These are phyloP conservation scores for Pelargonium cotyledonis DNA, from an alignment of 441 rosid genomes.

Conservation along the genomic window DNA sequence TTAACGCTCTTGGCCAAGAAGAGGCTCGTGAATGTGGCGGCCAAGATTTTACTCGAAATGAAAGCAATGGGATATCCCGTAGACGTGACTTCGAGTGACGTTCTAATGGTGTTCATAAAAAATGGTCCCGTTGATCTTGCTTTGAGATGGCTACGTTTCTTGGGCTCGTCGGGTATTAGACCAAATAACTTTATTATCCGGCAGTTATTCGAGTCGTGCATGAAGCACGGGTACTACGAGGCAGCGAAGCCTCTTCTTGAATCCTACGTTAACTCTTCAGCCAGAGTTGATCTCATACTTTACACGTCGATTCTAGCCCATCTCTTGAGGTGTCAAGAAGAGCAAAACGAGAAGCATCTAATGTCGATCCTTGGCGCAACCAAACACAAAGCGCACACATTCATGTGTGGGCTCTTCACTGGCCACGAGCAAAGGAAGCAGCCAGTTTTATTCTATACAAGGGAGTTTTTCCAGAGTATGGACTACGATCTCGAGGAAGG, in stretches of 20 bases:
- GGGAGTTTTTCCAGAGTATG: slow-evolving; percentile 83
- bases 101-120: slow-evolving; percentile 88
- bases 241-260: slow-evolving; percentile 85
- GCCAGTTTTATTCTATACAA: slow-evolving; percentile 72
- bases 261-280: slow-evolving; percentile 68
- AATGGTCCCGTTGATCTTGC: slow-evolving; percentile 88
- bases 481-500: slow-evolving; percentile 94
- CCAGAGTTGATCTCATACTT: slow-evolving; percentile 86
- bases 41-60: slow-evolving; percentile 93
- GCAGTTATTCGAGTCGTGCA: slow-evolving; percentile 89
- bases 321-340: slow-evolving; percentile 83
- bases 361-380: slow-evolving; percentile 85
- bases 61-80: slow-evolving; percentile 86
- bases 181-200: slow-evolving; percentile 88
- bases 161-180: slow-evolving; percentile 88
- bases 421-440: slow-evolving; percentile 93
- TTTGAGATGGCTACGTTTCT: slow-evolving; percentile 84
- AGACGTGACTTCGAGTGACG: slow-evolving; percentile 91
- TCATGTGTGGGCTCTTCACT: slow-evolving; percentile 86
- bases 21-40: slow-evolving; percentile 92
- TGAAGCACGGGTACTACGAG: slow-evolving; percentile 77
- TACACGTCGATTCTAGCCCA: slow-evolving; percentile 93
- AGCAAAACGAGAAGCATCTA: slow-evolving; percentile 76
- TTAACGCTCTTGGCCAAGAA: slow-evolving; percentile 78
- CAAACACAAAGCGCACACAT: slow-evolving; percentile 77